phyloP scores from a whole-genome alignment of 1,284 basidiomycete genomes.

The Xerocomus minutiporus region DNA sequence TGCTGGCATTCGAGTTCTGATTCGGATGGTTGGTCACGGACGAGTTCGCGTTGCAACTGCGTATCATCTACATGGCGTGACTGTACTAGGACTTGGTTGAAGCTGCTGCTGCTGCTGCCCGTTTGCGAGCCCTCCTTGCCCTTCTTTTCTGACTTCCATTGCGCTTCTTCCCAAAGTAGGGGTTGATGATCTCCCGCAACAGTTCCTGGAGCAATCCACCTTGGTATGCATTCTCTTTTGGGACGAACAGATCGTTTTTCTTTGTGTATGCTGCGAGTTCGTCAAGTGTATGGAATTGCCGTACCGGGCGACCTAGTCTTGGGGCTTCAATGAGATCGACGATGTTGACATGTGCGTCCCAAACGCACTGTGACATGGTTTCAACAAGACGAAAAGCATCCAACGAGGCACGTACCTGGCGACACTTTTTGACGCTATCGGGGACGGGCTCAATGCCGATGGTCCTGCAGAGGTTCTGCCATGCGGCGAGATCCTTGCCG shows the following conservation, averaged over 20 bases:
- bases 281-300: constrained; percentile 25
- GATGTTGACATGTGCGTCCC: constrained; percentile 7
- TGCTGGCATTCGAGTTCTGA: no score
- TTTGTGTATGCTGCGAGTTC: constrained; percentile 35
- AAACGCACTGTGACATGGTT: no score
- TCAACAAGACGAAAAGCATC: no score
- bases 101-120: not conserved
- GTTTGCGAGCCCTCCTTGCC: constrained; percentile 11
- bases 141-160: constrained; percentile 24
- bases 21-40: not conserved
- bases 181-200: constrained; percentile 24
- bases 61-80: constrained; percentile 1
- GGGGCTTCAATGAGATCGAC: constrained; percentile 34
- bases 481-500: constrained; percentile 16
- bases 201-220: constrained; percentile 39
- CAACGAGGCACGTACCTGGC: not conserved
- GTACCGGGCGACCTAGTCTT: constrained; percentile 13
- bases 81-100: not conserved
- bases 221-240: constrained; percentile 34
- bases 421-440: not conserved
- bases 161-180: constrained; percentile 15
- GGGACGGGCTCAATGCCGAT: constrained; percentile 15
- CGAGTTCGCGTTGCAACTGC: not conserved
- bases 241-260: constrained; percentile 31
- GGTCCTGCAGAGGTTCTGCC: constrained; percentile 29